Percentiles rank a stretch among this genome's conserved stretches.
phyloP scores from a whole-genome alignment of 805 yeast species.

The Myxozyma nipponensis region DNA sequence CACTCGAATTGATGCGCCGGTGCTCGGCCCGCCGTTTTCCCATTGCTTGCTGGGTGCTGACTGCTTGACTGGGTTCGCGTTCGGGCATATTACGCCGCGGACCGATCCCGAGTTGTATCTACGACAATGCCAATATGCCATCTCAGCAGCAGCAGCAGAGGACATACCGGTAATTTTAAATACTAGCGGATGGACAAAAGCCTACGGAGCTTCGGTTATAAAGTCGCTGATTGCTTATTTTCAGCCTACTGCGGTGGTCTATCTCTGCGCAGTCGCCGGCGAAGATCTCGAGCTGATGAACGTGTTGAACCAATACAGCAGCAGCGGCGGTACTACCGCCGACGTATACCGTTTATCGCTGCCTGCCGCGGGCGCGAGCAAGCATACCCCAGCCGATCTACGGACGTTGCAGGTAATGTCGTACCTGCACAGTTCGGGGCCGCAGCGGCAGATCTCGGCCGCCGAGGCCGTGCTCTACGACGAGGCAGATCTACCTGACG shows the following conservation, averaged over 20 bases:
- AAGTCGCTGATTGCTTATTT: slow-evolving; percentile 41
- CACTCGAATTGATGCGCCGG: slow-evolving; percentile 39
- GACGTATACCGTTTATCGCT: background rate
- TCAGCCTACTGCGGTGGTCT: slow-evolving; percentile 55
- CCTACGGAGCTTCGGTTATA: slow-evolving; percentile 71
- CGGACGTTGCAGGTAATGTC: background rate
- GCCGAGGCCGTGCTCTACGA: background rate
- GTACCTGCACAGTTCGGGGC: background rate
- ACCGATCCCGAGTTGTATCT: slow-evolving; percentile 59
- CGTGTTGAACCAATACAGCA: slow-evolving; percentile 22
- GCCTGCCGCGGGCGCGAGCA: background rate
- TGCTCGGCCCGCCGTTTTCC: slow-evolving; percentile 42
- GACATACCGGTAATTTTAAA: slow-evolving; percentile 54
- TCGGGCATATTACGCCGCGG: slow-evolving; percentile 69
- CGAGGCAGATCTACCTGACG: slow-evolving; percentile 1
- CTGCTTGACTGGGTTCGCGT: slow-evolving; percentile 38
- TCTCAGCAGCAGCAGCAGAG: slow-evolving; percentile 19
- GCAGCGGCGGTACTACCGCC: too few species aligned
- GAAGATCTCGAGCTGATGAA: slow-evolving; percentile 35
- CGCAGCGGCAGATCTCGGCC: background rate
- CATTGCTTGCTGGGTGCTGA: slow-evolving; percentile 32
- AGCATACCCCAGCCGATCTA: background rate
- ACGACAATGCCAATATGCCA: slow-evolving; percentile 42
- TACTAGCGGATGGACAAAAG: slow-evolving; percentile 90
- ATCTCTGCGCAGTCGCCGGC: slow-evolving; percentile 47